Conservation (phyloP, 768 basidiomycete species). For the Rhizopogon sp. region DNA sequence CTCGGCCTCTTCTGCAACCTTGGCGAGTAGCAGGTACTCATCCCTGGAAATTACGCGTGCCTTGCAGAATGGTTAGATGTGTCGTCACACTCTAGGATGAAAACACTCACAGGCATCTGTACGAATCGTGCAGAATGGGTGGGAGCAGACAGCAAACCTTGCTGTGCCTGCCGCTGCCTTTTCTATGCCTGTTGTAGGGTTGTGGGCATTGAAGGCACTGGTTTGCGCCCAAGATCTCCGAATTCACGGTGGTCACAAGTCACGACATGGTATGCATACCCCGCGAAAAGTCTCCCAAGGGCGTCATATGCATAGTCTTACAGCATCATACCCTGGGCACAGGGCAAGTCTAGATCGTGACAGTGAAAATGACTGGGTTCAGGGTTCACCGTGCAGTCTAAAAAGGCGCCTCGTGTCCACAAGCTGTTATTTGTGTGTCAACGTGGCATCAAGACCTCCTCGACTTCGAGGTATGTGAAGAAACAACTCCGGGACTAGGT, state of each 20-base stretch:
- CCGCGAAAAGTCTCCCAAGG: slow-evolving; percentile 3
- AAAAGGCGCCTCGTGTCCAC: neutral
- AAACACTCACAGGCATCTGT: slow-evolving; percentile 24
- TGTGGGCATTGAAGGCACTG: slow-evolving; percentile 21
- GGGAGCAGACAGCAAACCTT: neutral
- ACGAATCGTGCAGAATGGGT: neutral
- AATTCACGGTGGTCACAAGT: slow-evolving; percentile 8
- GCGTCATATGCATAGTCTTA: neutral
- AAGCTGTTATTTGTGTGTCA: neutral
- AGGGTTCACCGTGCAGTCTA: slow-evolving; percentile 21
- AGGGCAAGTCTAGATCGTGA: slow-evolving; percentile 17
- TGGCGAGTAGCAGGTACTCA: slow-evolving; percentile 60
- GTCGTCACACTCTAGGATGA: neutral
- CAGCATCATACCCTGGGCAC: slow-evolving; percentile 21
- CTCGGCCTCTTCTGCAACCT: slow-evolving; percentile 84
- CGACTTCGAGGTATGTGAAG: neutral
- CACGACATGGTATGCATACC: slow-evolving; percentile 1
- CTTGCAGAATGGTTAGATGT: slow-evolving; percentile 11
- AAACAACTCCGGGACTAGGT: too few relatives aligned
- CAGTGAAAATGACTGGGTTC: slow-evolving; percentile 16
- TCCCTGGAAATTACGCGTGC: slow-evolving; percentile 29
- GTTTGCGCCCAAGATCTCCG: slow-evolving; percentile 7
- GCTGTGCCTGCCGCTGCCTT: slow-evolving; percentile 12
- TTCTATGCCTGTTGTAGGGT: slow-evolving; percentile 24
- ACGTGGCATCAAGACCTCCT: neutral